Evolutionary conservation across 1,139 yeast genomes (phyloP).

Genomic region (Blastobotrys petasosporus): DNA sequence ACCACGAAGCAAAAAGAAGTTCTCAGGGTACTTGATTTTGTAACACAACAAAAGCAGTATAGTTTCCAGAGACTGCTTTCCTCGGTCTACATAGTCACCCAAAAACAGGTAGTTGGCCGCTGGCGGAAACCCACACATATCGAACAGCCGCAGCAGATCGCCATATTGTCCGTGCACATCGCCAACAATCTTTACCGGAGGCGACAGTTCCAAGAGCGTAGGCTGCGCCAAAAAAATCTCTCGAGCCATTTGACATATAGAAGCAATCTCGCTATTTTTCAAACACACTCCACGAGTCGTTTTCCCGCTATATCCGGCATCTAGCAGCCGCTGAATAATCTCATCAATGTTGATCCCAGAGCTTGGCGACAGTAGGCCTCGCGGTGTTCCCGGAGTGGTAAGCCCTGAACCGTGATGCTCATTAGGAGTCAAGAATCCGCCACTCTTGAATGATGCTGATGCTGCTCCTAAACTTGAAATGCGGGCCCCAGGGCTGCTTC

Average conservation of each 20-base stretch:
- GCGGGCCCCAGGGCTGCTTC: not conserved
- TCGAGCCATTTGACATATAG: conserved; percentile 79
- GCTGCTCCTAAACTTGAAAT: not conserved
- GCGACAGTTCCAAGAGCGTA: conserved; percentile 75
- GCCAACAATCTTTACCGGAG: conserved; percentile 96
- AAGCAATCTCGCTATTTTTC: conserved; percentile 79
- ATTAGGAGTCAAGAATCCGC: not conserved
- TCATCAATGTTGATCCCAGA: conserved; percentile 53
- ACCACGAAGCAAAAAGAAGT: conserved; percentile 85
- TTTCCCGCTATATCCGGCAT: conserved; percentile 94
- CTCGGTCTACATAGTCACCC: conserved; percentile 97
- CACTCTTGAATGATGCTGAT: not conserved
- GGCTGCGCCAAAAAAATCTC: conserved; percentile 89
- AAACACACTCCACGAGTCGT: conserved; percentile 83
- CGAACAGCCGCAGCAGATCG: conserved; percentile 82
- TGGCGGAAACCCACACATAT: conserved; percentile 98
- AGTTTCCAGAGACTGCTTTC: conserved; percentile 90
- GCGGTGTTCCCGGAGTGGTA: too few relatives aligned
- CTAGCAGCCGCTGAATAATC: conserved; percentile 78
- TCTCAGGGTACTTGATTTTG: conserved; percentile 93
- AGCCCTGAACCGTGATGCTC: too few relatives aligned
- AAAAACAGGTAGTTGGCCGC: conserved; percentile 82
- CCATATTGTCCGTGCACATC: conserved; percentile 97
- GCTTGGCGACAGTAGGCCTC: too few relatives aligned
- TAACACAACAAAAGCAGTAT: conserved; percentile 78